Conservation (phyloP, 2,329 filamentous ascomycete species). For the Penicillium verrucosum region DNA sequence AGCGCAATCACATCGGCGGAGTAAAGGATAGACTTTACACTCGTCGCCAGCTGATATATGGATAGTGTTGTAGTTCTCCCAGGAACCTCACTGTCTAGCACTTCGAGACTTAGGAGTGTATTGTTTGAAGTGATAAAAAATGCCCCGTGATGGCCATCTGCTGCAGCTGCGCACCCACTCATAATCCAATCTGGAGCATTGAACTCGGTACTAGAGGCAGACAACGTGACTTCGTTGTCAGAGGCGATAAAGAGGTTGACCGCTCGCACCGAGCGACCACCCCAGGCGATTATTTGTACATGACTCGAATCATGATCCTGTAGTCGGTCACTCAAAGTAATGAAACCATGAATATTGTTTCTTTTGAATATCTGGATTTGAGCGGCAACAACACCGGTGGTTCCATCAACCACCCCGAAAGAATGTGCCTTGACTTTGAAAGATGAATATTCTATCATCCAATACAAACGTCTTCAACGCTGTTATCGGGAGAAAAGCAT, state of each 20-base stretch:
- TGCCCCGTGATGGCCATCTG: conserved; percentile 38
- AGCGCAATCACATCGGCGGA: conserved; percentile 71
- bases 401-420: conserved; percentile 33
- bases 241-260: conserved; percentile 31
- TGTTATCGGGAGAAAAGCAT: conserved; percentile 45
- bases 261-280: conserved; percentile 55
- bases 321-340: conserved; percentile 24
- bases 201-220: conserved; percentile 40
- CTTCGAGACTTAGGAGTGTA: conserved; percentile 59
- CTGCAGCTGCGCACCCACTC: conserved; percentile 52
- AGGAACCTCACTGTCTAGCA: conserved; percentile 15
- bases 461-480: conserved; percentile 35
- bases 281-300: conserved; percentile 61
- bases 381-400: conserved; percentile 27
- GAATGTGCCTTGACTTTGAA: conserved; percentile 42
- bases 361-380: conserved; percentile 35
- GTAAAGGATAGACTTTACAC: conserved; percentile 77
- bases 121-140: conserved; percentile 84
- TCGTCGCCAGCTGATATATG: conserved; percentile 45
- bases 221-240: conserved; percentile 28
- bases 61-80: conserved; percentile 27
- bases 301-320: conserved; percentile 10
- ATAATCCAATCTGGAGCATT: conserved; percentile 73
- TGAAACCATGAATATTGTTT: conserved; percentile 41
- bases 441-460: conserved; percentile 27